phyloP scores from a whole-genome alignment of 129 eudicot genomes.

The Lonicera japonica region DNA sequence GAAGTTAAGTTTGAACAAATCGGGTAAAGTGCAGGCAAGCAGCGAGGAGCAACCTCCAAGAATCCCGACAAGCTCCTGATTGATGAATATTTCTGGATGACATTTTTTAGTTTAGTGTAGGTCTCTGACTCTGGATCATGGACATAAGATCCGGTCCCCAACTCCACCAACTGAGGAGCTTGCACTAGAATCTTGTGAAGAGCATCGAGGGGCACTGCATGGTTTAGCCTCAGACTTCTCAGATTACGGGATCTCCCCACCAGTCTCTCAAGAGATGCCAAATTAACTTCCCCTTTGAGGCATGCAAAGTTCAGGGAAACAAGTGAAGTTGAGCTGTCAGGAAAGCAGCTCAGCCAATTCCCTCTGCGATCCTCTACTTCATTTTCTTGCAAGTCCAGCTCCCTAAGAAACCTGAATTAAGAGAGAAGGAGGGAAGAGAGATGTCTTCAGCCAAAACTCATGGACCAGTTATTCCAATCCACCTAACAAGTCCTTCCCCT shows the following conservation, averaged over 20 bases:
- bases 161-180: slow-evolving; percentile 66
- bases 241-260: slow-evolving; percentile 62
- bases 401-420: slow-evolving; percentile 53
- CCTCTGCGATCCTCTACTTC: slow-evolving; percentile 66
- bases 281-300: slow-evolving; percentile 54
- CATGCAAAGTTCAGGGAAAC: slow-evolving; percentile 68
- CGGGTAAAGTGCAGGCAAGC: slow-evolving; percentile 51
- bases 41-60: slow-evolving; percentile 45
- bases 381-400: slow-evolving; percentile 76
- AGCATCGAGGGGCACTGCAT: slow-evolving; percentile 43
- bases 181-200: slow-evolving; percentile 44
- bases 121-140: slow-evolving; percentile 42
- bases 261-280: slow-evolving; percentile 52
- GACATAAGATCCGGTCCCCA: slow-evolving; percentile 59
- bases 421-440: neutral
- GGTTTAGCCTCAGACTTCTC: slow-evolving; percentile 46
- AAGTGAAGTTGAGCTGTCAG: slow-evolving; percentile 67
- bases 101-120: slow-evolving; percentile 27
- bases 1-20: slow-evolving; percentile 47
- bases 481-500: neutral
- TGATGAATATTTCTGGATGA: slow-evolving; percentile 37
- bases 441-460: neutral
- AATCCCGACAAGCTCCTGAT: slow-evolving; percentile 67
- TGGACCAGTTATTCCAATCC: neutral
- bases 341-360: slow-evolving; percentile 74